These are phyloP conservation scores for Daedaleopsis nitida DNA, from an alignment of 768 basidiomycete genomes.

Conservation along the genomic window DNA sequence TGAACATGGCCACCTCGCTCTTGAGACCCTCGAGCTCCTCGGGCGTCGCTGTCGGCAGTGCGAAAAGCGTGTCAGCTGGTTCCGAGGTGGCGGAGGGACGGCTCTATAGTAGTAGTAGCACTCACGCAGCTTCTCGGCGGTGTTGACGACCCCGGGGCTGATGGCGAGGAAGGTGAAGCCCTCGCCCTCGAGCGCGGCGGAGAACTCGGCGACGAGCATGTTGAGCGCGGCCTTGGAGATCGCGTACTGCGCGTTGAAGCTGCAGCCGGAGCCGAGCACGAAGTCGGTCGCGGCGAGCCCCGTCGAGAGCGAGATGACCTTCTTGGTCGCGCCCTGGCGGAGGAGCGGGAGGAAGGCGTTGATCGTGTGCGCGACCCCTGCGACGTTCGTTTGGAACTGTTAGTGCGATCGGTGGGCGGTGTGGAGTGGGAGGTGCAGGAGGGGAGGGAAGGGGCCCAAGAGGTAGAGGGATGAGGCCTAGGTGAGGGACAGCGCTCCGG, in stretches of 20 bases:
- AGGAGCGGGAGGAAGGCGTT: slow-evolving; percentile 44
- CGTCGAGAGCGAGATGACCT: slow-evolving; percentile 36
- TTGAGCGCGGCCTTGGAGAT: slow-evolving; percentile 42
- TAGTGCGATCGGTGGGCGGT: not conserved
- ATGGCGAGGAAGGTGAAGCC: slow-evolving; percentile 40
- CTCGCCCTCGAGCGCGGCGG: slow-evolving; percentile 27
- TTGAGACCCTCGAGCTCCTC: slow-evolving; percentile 26
- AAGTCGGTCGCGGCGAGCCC: slow-evolving; percentile 34
- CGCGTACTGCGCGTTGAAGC: slow-evolving; percentile 29
- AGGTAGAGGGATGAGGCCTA: not conserved
- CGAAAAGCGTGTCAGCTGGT: not conserved
- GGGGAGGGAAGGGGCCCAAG: no score
- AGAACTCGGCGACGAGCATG: slow-evolving; percentile 40
- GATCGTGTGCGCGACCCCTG: slow-evolving; percentile 38
- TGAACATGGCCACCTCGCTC: slow-evolving; percentile 30
- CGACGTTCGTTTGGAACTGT: slow-evolving; percentile 37
- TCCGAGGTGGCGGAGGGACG: not conserved
- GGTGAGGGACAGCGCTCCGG: not conserved
- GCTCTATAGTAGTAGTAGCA: not conserved
- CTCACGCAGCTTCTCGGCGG: slow-evolving; percentile 23
- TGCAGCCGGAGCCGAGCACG: slow-evolving; percentile 19
- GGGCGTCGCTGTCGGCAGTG: slow-evolving; percentile 10
- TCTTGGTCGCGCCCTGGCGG: slow-evolving; percentile 33
- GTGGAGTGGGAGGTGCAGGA: not conserved
- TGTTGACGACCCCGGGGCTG: slow-evolving; percentile 41